Evolutionary conservation across 208 protist species (phyloP).

Genomic region (Plasmodiophora brassicae): DNA sequence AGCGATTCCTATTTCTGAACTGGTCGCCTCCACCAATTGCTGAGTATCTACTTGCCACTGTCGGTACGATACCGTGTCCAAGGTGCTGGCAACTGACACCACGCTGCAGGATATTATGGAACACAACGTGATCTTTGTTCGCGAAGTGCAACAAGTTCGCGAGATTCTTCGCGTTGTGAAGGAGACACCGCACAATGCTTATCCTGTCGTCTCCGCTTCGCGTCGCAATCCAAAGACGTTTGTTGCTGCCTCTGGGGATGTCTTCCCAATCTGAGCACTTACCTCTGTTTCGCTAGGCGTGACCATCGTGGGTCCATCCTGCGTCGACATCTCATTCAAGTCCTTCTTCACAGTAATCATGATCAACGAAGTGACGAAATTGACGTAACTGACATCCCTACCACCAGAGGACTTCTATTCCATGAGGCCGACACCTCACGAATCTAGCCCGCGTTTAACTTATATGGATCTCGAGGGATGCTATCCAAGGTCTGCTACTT

Average conservation of each 20-base stretch:
- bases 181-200: not conserved
- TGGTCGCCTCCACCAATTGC: not conserved
- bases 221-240: not conserved
- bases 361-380: too few relatives aligned
- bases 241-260: not conserved
- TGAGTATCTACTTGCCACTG: not conserved
- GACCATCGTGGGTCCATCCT: not conserved
- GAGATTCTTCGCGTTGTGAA: not conserved
- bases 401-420: not conserved
- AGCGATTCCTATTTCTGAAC: constrained; percentile 34
- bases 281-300: not conserved
- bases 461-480: not conserved
- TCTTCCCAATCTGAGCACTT: not conserved
- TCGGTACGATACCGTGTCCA: too few relatives aligned
- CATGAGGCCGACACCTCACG: not conserved
- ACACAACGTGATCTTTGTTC: not conserved
- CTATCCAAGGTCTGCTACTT: not conserved
- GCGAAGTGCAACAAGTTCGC: not conserved
- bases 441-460: not conserved
- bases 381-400: too few relatives aligned
- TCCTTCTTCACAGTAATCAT: not conserved
- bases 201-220: not conserved
- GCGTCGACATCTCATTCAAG: not conserved
- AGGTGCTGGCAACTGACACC: too few relatives aligned
- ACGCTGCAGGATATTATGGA: constrained; percentile 8